Conservation (phyloP, 2,329 filamentous ascomycete species). For the Pseudogymnoascus destructans region DNA sequence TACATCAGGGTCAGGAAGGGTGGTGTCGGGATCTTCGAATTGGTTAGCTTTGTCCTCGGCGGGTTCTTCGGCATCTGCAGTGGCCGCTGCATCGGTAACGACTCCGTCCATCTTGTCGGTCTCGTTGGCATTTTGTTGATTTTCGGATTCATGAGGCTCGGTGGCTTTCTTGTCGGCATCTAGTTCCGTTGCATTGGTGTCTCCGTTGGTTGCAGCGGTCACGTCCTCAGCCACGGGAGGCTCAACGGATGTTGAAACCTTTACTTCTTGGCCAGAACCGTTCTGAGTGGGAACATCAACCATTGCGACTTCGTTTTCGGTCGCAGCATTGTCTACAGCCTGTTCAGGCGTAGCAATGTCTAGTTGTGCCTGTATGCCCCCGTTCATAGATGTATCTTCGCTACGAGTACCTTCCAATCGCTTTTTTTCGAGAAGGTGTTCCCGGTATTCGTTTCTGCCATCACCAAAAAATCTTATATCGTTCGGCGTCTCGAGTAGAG, state of each 20-base stretch:
- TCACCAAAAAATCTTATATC: constrained; percentile 39
- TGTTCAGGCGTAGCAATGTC: background rate
- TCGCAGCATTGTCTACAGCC: background rate
- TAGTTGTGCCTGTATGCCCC: background rate
- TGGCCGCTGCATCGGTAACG: background rate
- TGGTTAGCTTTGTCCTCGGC: background rate
- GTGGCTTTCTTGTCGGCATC: background rate
- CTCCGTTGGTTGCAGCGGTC: background rate
- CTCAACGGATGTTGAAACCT: background rate
- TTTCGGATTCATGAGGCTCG: background rate
- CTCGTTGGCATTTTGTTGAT: background rate
- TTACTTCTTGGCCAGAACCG: background rate
- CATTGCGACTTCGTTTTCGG: constrained; percentile 1
- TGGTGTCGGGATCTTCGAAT: constrained; percentile 7
- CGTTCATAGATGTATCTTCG: constrained; percentile 16
- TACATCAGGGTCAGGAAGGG: constrained; percentile 3
- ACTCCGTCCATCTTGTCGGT: constrained; percentile 1
- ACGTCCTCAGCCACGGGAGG: background rate
- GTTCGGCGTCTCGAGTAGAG: constrained; percentile 41
- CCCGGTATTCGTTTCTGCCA: constrained; percentile 19
- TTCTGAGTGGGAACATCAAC: background rate
- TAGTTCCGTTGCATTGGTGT: background rate
- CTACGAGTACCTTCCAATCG: constrained; percentile 16
- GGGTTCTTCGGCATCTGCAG: background rate
- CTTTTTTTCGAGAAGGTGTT: constrained; percentile 15